Conservation (phyloP, 2,329 filamentous ascomycete genomes). For the Myriosclerotinia duriaeana region DNA sequence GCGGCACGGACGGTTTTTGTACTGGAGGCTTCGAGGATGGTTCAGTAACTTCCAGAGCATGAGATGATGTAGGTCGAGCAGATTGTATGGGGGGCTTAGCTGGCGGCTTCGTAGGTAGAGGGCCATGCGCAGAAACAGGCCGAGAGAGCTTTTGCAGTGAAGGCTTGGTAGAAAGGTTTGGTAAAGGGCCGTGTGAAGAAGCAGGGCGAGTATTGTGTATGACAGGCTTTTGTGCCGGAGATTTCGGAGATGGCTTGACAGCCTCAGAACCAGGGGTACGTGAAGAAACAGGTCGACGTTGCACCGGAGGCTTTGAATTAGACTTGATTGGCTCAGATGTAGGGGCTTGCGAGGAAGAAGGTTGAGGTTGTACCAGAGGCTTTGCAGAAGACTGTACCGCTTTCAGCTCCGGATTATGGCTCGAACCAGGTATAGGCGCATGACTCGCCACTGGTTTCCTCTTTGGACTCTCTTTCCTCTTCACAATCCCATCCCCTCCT, state of each 20-base stretch:
- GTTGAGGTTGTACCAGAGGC: background rate
- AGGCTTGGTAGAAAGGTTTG: background rate
- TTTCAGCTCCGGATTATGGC: conserved; percentile 27
- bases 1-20: conserved; percentile 1
- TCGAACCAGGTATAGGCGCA: conserved; percentile 23
- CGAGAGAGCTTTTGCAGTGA: background rate
- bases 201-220: conserved; percentile 4
- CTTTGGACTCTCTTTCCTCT: conserved; percentile 19
- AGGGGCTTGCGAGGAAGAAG: background rate
- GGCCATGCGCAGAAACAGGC: background rate
- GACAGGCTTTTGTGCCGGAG: background rate
- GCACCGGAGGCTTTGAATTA: background rate
- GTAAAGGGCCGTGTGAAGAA: background rate
- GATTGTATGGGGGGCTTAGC: conserved; percentile 10
- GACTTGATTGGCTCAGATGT: background rate
- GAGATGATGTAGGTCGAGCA: background rate
- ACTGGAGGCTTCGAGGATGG: background rate
- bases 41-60: background rate
- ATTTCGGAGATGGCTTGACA: background rate
- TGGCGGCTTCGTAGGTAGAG: background rate
- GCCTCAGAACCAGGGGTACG: background rate
- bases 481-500: background rate
- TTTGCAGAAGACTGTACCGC: conserved; percentile 3
- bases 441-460: conserved; percentile 24
- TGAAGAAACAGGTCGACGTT: background rate